Evolutionary conservation across 2,329 filamentous ascomycete genomes (phyloP), one percentile per base, ranked within the genome.

Genomic region (Ceratocystiopsis brevicomis): DNA sequence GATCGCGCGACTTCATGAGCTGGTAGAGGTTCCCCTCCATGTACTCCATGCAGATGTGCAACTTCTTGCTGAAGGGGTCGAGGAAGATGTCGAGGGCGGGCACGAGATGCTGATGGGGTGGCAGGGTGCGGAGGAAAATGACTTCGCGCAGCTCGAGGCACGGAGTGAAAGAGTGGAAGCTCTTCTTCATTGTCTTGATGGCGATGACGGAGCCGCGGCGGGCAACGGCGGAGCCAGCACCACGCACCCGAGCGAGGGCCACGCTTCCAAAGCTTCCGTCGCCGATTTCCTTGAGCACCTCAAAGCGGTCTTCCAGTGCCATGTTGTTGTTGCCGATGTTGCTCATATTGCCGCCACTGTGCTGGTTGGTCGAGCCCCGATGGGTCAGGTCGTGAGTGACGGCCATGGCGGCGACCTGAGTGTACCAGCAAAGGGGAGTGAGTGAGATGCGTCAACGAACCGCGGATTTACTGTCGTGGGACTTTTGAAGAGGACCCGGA

Each of bases 131-230:
- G 39, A 98, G 68, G 62, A 98, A 98, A 58, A 98, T 90, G 51
- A 98, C 90, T 61, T 98, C 90, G 48, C 90, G 80, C 43, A 98
- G 73, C 61, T 98, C 90, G 50, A 95, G 65, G 59, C 90, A 98
- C 42, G 86, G 81, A 15, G 74, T 66, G 57, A 95, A 86, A 2
- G 84, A 93, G 53, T 96, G 87, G 54, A 96, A 98, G 0, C 81
- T 87, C 73, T 98, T 98, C 71, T 98, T 98, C 90, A 98, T 98
- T 6, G 90, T 96, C 65, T 98, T 98, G 65, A 98, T 95, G 38
- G 90, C 90, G 54, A 98, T 82, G 68, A 96, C 75, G 45, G 87
- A 94, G 53, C 88, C 88, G 59, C 87, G 74, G 52, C 86, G 81
- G 54, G 88, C 88, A 50, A 94, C 75, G 58, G 77, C 82, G 53